phyloP scores from a whole-genome alignment of 2,329 filamentous ascomycete genomes.

The Neopestalotiopsis sp. region DNA sequence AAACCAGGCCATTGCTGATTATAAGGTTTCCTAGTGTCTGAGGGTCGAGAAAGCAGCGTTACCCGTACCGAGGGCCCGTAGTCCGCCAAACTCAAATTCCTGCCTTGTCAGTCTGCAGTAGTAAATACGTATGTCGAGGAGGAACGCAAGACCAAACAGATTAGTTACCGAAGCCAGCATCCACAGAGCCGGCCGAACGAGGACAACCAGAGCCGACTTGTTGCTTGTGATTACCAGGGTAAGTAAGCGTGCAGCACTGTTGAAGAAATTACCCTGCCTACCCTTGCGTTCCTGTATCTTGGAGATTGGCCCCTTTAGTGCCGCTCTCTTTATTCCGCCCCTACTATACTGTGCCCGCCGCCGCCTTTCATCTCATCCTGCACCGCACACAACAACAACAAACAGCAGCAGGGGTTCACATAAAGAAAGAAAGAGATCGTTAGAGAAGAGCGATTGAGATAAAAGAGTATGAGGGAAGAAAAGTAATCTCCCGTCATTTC shows the following conservation, averaged over 20 bases:
- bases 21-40: conserved; percentile 15
- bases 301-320: background rate
- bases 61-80: conserved; percentile 12
- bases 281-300: background rate
- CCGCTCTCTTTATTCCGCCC: background rate
- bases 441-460: background rate
- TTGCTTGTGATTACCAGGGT: conserved; percentile 3
- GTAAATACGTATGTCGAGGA: background rate
- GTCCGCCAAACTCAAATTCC: conserved; percentile 9
- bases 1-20: conserved; percentile 14
- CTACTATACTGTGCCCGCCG: background rate
- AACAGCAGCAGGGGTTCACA: background rate
- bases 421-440: background rate
- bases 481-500: background rate
- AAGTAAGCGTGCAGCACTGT: conserved; percentile 3
- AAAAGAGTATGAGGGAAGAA: background rate
- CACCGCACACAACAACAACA: background rate
- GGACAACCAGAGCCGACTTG: conserved; percentile 12
- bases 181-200: conserved; percentile 8
- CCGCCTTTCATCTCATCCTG: background rate
- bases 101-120: conserved; percentile 8
- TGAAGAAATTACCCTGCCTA: conserved; percentile 1
- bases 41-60: conserved; percentile 7
- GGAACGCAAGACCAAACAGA: conserved; percentile 9
- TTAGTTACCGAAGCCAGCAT: conserved; percentile 6